These are phyloP conservation scores for Yarrowia galli DNA, from an alignment of 1,139 yeast genomes.

Conservation along the genomic window DNA sequence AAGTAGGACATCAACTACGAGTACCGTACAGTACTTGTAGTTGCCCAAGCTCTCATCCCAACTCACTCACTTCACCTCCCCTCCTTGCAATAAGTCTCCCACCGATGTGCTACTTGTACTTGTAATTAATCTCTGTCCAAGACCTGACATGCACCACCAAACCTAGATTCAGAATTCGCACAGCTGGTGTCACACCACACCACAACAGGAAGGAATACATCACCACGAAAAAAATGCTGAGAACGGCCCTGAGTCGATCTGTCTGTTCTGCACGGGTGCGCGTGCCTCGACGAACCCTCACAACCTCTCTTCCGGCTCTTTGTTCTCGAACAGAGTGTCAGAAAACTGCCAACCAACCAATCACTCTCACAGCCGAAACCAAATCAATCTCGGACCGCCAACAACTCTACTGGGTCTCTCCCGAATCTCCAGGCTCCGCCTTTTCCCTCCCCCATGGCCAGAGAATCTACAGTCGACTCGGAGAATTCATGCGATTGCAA, in stretches of 20 bases:
- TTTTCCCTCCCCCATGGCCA: slow-evolving; percentile 94
- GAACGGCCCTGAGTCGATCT: slow-evolving; percentile 1
- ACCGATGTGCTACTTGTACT: no score
- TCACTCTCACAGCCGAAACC: slow-evolving; percentile 31
- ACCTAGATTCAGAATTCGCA: slow-evolving; percentile 24
- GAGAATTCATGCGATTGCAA: slow-evolving; percentile 83
- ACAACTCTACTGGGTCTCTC: slow-evolving; percentile 71
- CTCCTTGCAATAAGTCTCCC: no score
- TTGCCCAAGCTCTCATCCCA: no score
- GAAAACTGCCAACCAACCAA: slow-evolving; percentile 15
- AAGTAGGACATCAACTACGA: no score
- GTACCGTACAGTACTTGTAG: no score
- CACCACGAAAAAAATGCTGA: slow-evolving; percentile 8
- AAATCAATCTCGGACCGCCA: slow-evolving; percentile 37
- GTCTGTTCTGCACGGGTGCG: background rate
- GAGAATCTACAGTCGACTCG: slow-evolving; percentile 76
- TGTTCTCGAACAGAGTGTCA: slow-evolving; percentile 32
- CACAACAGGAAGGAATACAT: background rate
- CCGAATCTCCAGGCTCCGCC: slow-evolving; percentile 83
- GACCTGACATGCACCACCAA: background rate
- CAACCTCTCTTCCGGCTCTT: slow-evolving; percentile 1
- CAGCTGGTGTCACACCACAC: slow-evolving; percentile 4
- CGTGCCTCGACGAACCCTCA: slow-evolving; percentile 1
- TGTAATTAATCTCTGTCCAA: no score
- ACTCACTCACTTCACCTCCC: no score